phyloP scores from a whole-genome alignment of 768 basidiomycete genomes.

The Hysterangium stoloniferum region DNA sequence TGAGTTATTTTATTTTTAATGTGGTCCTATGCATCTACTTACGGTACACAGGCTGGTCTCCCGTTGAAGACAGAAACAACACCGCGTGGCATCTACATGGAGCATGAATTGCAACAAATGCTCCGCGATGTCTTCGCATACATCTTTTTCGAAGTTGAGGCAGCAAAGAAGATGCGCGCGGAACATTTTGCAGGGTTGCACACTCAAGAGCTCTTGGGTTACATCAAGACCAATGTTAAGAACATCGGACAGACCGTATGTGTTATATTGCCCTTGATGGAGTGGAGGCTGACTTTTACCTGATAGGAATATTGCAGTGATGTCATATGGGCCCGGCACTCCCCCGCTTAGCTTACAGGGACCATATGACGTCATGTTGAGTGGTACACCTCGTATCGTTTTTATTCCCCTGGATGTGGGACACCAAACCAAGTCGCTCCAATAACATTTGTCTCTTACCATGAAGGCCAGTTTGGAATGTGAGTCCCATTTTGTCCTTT shows the following conservation, averaged over 20 bases:
- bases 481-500: too few relatives aligned
- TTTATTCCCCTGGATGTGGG: too few relatives aligned
- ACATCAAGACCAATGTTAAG: slow-evolving; percentile 48
- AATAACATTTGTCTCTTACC: too few relatives aligned
- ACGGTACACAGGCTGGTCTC: slow-evolving; percentile 54
- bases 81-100: slow-evolving; percentile 53
- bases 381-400: too few relatives aligned
- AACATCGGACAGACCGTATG: slow-evolving; percentile 31
- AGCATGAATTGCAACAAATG: slow-evolving; percentile 51
- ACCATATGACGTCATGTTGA: too few relatives aligned
- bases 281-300: too few relatives aligned
- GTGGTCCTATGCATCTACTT: neutral
- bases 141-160: slow-evolving; percentile 67
- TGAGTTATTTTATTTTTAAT: neutral
- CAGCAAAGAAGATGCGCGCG: slow-evolving; percentile 48
- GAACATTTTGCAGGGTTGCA: slow-evolving; percentile 44
- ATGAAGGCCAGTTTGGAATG: too few relatives aligned
- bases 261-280: too few relatives aligned
- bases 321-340: too few relatives aligned
- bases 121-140: slow-evolving; percentile 67
- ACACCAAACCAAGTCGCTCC: too few relatives aligned
- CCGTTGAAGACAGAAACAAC: slow-evolving; percentile 50
- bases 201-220: slow-evolving; percentile 42
- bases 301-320: too few relatives aligned
- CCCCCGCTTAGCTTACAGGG: too few relatives aligned